Percentiles rank a stretch among this genome's conserved stretches.
These are phyloP conservation scores for Sporothrix curviconia DNA, from an alignment of 2,329 filamentous ascomycete species.

Conservation along the genomic window DNA sequence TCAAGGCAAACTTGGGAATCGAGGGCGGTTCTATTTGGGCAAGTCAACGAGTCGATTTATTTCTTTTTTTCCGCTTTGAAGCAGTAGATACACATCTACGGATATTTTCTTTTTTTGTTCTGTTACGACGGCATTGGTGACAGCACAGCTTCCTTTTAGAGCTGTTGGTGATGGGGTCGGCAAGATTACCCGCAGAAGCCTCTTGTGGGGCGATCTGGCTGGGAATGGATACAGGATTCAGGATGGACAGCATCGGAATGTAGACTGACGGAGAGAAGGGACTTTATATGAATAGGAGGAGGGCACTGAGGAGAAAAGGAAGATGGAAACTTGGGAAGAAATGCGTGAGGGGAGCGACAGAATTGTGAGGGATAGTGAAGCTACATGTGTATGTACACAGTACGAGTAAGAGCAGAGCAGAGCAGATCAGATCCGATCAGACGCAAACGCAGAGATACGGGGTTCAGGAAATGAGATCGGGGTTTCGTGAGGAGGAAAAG, in stretches of 20 bases:
- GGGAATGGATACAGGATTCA: background rate
- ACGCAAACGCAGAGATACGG: no score
- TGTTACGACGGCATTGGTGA: background rate
- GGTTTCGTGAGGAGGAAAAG: no score
- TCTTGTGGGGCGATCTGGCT: background rate
- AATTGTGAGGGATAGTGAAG: no score
- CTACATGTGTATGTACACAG: no score
- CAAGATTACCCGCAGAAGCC: conserved; percentile 6
- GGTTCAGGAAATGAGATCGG: no score
- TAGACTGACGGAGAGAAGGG: background rate
- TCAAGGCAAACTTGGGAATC: background rate
- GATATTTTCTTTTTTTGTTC: background rate
- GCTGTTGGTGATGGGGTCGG: background rate
- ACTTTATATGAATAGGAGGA: background rate
- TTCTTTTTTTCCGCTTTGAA: background rate
- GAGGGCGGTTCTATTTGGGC: background rate
- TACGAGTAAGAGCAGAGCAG: no score
- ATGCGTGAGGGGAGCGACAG: no score
- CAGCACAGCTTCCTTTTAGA: background rate
- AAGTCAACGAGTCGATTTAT: background rate
- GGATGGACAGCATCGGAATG: background rate
- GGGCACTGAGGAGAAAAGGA: background rate
- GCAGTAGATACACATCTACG: background rate
- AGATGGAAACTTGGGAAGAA: no score
- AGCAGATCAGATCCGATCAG: no score